Evolutionary conservation across 306 rosid species (phyloP).

Genomic region (Sesbania bispinosa): DNA sequence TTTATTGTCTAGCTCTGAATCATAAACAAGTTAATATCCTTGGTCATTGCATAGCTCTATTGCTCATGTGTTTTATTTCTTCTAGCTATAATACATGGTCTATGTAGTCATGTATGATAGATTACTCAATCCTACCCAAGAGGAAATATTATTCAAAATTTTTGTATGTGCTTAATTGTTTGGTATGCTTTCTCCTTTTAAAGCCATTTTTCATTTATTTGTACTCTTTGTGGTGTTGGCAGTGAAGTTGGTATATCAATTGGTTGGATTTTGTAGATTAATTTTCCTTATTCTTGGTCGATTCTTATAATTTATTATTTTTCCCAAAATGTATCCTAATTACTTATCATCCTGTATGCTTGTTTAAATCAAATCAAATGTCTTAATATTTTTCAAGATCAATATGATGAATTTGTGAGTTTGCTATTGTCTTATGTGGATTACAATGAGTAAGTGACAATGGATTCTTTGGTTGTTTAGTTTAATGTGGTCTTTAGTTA

Average conservation of each 20-base stretch:
- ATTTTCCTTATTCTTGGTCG: not conserved
- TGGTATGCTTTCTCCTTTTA: not conserved
- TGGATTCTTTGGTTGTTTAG: not conserved
- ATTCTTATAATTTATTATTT: not conserved
- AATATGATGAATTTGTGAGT: not conserved
- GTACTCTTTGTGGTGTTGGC: not conserved
- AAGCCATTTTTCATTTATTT: not conserved
- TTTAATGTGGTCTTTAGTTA: conserved; percentile 10
- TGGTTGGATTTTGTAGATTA: not conserved
- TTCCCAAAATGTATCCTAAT: too few species aligned
- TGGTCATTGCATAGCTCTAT: not conserved
- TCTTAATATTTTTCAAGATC: not conserved
- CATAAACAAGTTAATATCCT: conserved; percentile 67
- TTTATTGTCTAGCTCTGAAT: conserved; percentile 72
- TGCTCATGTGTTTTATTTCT: not conserved
- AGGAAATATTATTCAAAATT: not conserved
- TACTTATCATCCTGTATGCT: not conserved
- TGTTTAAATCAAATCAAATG: not conserved
- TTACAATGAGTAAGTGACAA: not conserved
- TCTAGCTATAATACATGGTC: not conserved
- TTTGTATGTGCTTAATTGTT: not conserved
- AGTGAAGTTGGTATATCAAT: not conserved
- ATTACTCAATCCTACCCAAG: not conserved
- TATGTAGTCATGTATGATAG: not conserved
- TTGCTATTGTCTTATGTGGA: not conserved